These are phyloP conservation scores for Potentilla sterilis DNA, from an alignment of 306 rosid genomes.

Conservation along the genomic window DNA sequence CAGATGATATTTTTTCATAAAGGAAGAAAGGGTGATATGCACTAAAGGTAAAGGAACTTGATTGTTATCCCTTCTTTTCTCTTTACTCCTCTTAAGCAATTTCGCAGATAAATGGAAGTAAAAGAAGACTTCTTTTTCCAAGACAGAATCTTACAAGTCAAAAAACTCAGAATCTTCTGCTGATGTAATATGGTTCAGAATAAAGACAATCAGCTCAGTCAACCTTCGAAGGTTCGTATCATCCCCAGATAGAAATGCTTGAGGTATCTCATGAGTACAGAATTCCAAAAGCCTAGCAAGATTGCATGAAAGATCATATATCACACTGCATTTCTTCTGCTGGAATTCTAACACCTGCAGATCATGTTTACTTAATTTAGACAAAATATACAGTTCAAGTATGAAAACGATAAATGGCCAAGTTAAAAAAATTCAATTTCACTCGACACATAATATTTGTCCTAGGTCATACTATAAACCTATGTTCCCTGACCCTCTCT, in stretches of 20 bases:
- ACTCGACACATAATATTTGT: neutral
- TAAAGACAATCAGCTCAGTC: slow-evolving; percentile 85
- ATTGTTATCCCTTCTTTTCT: neutral
- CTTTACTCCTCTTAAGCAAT: neutral
- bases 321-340: slow-evolving; percentile 86
- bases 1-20: neutral
- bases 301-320: slow-evolving; percentile 96
- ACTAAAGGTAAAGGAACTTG: neutral
- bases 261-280: slow-evolving; percentile 84
- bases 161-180: slow-evolving; percentile 86
- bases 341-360: slow-evolving; percentile 92
- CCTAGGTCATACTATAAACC: neutral
- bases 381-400: neutral
- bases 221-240: slow-evolving; percentile 91
- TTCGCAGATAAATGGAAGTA: no score
- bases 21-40: neutral
- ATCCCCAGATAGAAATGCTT: slow-evolving; percentile 75
- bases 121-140: no score
- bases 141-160: slow-evolving; percentile 65
- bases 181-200: slow-evolving; percentile 75
- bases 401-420: neutral
- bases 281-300: slow-evolving; percentile 87
- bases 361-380: slow-evolving; percentile 26
- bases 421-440: neutral
- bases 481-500: neutral